These are phyloP conservation scores for Lecanicillium sp. DNA, from an alignment of 2,329 filamentous ascomycete genomes.

Conservation along the genomic window DNA sequence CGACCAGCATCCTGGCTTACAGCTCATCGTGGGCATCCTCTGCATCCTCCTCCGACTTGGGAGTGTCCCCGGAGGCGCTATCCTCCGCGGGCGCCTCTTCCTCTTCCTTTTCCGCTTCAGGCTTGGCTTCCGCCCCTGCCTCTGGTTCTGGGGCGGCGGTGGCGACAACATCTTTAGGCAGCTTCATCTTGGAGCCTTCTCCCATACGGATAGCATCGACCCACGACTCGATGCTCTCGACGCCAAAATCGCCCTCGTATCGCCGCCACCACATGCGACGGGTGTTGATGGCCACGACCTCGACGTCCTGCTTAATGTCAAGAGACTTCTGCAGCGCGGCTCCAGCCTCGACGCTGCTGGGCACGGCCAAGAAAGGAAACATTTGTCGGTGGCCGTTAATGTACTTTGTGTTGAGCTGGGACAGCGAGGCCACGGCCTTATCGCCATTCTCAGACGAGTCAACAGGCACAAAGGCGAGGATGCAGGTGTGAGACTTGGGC, in stretches of 20 bases:
- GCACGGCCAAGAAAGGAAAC: slow-evolving; percentile 78
- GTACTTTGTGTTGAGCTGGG: slow-evolving; percentile 71
- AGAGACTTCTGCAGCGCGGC: slow-evolving; percentile 43
- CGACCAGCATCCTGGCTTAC: slow-evolving; percentile 19
- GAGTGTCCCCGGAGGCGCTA: not conserved
- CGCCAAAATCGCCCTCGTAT: slow-evolving; percentile 55
- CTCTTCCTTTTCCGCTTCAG: slow-evolving; percentile 18
- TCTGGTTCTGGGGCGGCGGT: slow-evolving; percentile 29
- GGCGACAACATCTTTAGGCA: slow-evolving; percentile 55
- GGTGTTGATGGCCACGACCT: slow-evolving; percentile 76
- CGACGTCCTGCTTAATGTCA: slow-evolving; percentile 51
- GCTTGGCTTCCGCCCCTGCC: slow-evolving; percentile 11
- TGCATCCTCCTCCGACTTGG: slow-evolving; percentile 16
- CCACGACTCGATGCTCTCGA: slow-evolving; percentile 68
- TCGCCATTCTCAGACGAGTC: slow-evolving; percentile 42
- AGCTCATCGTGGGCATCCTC: slow-evolving; percentile 39
- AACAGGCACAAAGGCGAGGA: slow-evolving; percentile 64
- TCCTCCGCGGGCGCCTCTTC: slow-evolving; percentile 14
- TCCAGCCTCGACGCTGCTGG: slow-evolving; percentile 34
- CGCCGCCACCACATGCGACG: slow-evolving; percentile 81
- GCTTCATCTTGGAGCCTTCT: slow-evolving; percentile 70
- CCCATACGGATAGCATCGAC: slow-evolving; percentile 87
- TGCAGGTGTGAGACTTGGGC: slow-evolving; percentile 70
- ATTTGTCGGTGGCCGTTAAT: slow-evolving; percentile 55
- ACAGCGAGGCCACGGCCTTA: slow-evolving; percentile 55